These are phyloP conservation scores for Leccinum ochraceum DNA, from an alignment of 768 basidiomycete genomes.

Conservation along the genomic window DNA sequence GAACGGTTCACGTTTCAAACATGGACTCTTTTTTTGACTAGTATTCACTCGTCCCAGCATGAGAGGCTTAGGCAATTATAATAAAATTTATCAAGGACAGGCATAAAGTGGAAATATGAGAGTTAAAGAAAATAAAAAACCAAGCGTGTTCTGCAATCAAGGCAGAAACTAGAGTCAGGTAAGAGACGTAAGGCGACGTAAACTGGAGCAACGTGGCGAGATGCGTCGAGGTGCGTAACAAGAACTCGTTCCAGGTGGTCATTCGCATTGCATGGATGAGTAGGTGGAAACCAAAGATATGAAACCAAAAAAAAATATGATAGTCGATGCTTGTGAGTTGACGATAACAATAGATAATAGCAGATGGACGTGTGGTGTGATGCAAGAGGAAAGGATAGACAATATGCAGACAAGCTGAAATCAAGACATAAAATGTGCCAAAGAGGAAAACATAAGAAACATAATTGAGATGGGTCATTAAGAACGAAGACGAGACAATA, in stretches of 20 bases:
- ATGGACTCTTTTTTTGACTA: background rate
- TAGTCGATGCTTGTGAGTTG: slow-evolving; percentile 19
- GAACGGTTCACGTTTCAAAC: background rate
- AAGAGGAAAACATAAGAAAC: slow-evolving; percentile 17
- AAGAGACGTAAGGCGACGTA: slow-evolving; percentile 6
- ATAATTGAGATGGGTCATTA: slow-evolving; percentile 16
- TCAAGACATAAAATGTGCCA: slow-evolving; percentile 5
- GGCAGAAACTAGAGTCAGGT: slow-evolving; percentile 10
- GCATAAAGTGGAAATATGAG: background rate
- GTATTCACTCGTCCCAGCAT: background rate
- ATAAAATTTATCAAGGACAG: slow-evolving; percentile 1
- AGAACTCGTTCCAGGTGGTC: slow-evolving; percentile 18
- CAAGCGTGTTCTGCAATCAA: slow-evolving; percentile 4
- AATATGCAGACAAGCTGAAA: slow-evolving; percentile 31
- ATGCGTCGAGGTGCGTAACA: slow-evolving; percentile 13
- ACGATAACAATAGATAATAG: slow-evolving; percentile 38
- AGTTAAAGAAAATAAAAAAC: slow-evolving; percentile 2
- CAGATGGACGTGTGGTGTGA: slow-evolving; percentile 21
- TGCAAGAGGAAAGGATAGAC: slow-evolving; percentile 15
- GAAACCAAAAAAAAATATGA: background rate
- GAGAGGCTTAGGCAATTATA: background rate
- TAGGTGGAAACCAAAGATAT: background rate
- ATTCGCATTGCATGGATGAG: slow-evolving; percentile 1
- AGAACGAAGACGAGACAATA: slow-evolving; percentile 15
- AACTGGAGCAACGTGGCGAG: slow-evolving; percentile 18